Evolutionary conservation across 1,284 basidiomycete species (phyloP), one percentile per base, ranked within the genome.

Genomic region (Malassezia restricta): DNA sequence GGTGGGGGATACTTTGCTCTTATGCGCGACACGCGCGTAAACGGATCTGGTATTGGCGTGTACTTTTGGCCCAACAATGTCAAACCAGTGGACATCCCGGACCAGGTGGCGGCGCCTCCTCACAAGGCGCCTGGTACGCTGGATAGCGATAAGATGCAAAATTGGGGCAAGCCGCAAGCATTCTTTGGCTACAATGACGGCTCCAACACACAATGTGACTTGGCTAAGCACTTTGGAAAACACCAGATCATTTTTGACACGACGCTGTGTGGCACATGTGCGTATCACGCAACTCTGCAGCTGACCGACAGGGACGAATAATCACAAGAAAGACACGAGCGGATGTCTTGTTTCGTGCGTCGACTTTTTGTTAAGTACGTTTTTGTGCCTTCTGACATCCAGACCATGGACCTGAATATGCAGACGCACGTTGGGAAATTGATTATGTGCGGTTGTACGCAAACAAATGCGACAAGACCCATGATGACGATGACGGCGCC

Each of bases 241-340:
- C 64, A 66, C 47, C 59, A 61, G 51, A 62, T 66, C 44, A 62
- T 66, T 49, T 54, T 66, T 54, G 62, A 66, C 40, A 58, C 62
- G 11, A 55, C 61, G 17, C 15, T 47, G 32, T 47, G 44, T 15
- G 44, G 44, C 33, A 24, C 32, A 20, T 47, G 44, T 44, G 33
- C 14, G 43, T 44, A 6, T 24, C 12, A 24, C n/a, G 3, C 15
- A 15, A 9, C 30, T 44, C n/a, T 24, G 8, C 6, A 3, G 27
- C 33, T 35, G 27, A 14, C 56, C 61, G 59, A 61, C 14, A 62
- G 62, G 24, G 52, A 55, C 42, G 59, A 59, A 6, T 65, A 59
- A 15, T 11, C 33, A 11, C 3, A 5, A 15, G 11, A 11, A 15
- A 12, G 33, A 35, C 33, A 35, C 33, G 15, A 35, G 33, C 5